These are phyloP conservation scores for Hypseocharis bilobata DNA, from an alignment of 441 rosid species.

Conservation along the genomic window DNA sequence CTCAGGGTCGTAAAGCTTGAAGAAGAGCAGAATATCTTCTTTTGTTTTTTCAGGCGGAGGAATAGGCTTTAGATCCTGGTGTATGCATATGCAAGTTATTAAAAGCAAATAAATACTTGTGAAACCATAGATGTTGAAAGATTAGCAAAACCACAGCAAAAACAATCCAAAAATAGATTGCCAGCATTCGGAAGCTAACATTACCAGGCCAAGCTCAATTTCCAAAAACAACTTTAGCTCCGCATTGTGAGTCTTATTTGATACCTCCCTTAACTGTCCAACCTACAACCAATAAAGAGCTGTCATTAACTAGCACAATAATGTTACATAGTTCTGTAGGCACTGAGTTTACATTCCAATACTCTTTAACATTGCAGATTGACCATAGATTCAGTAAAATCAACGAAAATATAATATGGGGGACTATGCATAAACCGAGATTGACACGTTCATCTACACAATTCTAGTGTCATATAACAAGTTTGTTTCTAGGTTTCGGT, in stretches of 20 bases:
- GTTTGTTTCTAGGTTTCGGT: too few species aligned
- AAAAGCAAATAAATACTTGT: too few species aligned
- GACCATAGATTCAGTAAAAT: neutral
- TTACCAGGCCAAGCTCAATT: conserved; percentile 71
- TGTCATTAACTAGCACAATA: conserved; percentile 1
- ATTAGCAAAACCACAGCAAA: neutral
- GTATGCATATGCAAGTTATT: neutral
- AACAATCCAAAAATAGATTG: neutral
- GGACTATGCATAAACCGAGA: neutral
- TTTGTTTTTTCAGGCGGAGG: conserved; percentile 61
- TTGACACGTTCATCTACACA: neutral
- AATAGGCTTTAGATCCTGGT: conserved; percentile 64
- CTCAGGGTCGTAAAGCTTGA: conserved; percentile 76
- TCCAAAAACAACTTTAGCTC: conserved; percentile 87
- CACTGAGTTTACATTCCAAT: neutral
- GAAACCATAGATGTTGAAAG: too few species aligned
- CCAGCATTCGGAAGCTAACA: neutral
- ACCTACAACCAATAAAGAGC: conserved; percentile 41
- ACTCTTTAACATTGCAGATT: too few species aligned
- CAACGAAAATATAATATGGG: neutral
- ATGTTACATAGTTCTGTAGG: neutral
- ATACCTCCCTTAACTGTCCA: conserved; percentile 79
- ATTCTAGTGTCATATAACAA: too few species aligned
- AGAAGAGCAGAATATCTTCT: conserved; percentile 81
- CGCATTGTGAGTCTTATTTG: conserved; percentile 66